Percentiles rank a stretch among this genome's conserved stretches.
Conservation (phyloP, 208 protist species). For the Crithidia bombi region DNA sequence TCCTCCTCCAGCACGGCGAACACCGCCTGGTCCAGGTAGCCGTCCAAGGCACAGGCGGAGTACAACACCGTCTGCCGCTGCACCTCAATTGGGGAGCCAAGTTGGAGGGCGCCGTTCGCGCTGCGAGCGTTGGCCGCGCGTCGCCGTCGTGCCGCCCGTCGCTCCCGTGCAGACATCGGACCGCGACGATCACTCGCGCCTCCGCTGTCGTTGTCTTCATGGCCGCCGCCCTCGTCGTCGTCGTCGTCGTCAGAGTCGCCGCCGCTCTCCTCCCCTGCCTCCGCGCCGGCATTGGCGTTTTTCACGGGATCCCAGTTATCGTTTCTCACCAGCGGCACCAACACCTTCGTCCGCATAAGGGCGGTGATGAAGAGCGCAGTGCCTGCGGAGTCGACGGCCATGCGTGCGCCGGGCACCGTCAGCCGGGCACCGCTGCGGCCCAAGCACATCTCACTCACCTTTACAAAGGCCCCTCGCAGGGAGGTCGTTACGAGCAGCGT, state of each 20-base stretch:
- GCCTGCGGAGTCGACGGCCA: conserved; percentile 95
- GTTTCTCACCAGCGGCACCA: conserved; percentile 59
- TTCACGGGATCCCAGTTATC: conserved; percentile 25
- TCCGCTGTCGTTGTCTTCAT: background rate
- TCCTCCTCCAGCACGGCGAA: conserved; percentile 86
- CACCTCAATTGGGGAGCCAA: conserved; percentile 73
- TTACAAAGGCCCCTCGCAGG: conserved; percentile 86
- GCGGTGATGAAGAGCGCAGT: conserved; percentile 96
- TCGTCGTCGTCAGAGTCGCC: conserved; percentile 9
- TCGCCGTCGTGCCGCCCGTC: conserved; percentile 28
- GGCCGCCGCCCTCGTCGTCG: conserved; percentile 20
- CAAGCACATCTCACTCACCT: conserved; percentile 96
- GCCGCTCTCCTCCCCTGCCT: conserved; percentile 28
- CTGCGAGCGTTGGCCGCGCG: conserved; percentile 20
- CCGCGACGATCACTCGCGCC: conserved; percentile 8
- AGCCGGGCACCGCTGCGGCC: conserved; percentile 96
- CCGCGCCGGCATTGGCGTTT: conserved; percentile 16
- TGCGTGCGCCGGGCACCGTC: conserved; percentile 94
- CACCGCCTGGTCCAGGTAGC: conserved; percentile 52
- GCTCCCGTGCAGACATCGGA: conserved; percentile 21
- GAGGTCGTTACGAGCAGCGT: conserved; percentile 58
- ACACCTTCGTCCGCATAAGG: conserved; percentile 69
- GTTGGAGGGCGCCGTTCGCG: conserved; percentile 51
- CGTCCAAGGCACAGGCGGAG: conserved; percentile 73
- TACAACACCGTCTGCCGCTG: conserved; percentile 78